These are phyloP conservation scores for Lactuca saligna DNA, from an alignment of 129 eudicot species.

Conservation along the genomic window DNA sequence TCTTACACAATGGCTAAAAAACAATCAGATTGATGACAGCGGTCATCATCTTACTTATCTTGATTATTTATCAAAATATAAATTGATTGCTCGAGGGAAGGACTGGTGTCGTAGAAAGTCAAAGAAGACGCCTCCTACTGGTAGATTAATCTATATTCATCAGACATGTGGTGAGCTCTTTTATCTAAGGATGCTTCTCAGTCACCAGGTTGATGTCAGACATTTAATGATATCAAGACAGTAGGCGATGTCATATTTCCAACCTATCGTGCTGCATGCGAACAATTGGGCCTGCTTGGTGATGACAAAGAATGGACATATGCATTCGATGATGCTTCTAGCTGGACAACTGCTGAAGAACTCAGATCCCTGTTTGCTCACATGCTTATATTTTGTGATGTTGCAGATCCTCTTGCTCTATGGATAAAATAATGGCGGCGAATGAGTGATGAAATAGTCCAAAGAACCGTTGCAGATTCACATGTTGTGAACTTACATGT, in stretches of 20 bases:
- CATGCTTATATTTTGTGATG: no score
- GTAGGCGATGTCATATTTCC: no score
- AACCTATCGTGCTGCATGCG: no score
- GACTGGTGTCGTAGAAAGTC: neutral
- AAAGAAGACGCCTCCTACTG: neutral
- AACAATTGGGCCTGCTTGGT: no score
- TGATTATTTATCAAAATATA: neutral
- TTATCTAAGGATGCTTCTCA: no score
- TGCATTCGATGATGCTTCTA: no score
- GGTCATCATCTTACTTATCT: slow-evolving; percentile 5
- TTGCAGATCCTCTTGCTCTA: neutral
- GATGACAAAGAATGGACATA: no score
- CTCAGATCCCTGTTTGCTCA: no score
- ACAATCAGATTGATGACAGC: neutral
- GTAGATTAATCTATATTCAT: slow-evolving; percentile 11
- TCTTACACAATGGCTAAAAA: slow-evolving; percentile 2
- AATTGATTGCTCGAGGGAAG: neutral
- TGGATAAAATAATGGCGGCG: neutral
- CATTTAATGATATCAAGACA: no score
- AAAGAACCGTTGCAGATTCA: neutral
- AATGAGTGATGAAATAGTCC: neutral
- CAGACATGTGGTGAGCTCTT: slow-evolving; percentile 3
- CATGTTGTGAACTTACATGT: neutral
- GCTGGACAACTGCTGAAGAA: no score
- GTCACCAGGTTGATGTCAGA: neutral